Base-by-base conservation (phyloP, 352 stramenopile genomes). In the Pythium apleroticum region DNA sequence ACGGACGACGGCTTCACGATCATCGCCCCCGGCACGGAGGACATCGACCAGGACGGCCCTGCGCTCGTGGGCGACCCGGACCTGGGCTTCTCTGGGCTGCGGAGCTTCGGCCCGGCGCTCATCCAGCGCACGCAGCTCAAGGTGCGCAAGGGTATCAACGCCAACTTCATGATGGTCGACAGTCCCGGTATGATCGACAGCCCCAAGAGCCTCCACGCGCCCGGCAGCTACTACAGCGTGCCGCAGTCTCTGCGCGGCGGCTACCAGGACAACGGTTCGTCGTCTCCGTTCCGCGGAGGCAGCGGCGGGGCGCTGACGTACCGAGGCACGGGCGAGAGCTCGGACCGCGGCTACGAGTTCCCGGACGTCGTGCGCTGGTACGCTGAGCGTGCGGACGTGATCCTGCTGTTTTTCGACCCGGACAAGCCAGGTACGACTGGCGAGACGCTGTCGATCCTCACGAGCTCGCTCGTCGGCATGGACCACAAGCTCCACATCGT, bases 401-500 rank as follows among this genome's bases (percentile, higher is more conserved):
- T 99, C 56, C 74, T 99, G 64, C 86, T 99, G 6, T 99, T 99
- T 76, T 99, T 99, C 72, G 98, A 99, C 83, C 98, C 98, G 4
- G 98, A 99, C 72, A 99, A 99, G 73, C 95, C 95, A 0, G 98
- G 98, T 19, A 99, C 98, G 10, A 99, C 98, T 0, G 98, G 98
- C 20, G 98, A 99, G 78, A 99, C 98, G 64, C 88, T 99, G 24
- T 98, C 89, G 33, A 97, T 99, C 48, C 77, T 99, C 31, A 97
- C 98, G 37, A 98, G 98, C 65, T 98, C 95, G 45, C 84, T 99
- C 39, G 82, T 95, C 17, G 77, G 98, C 19, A 98, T 99, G 96
- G 98, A 99, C 85, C 97, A 99, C 74, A 99, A 99, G 80, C 81
- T 99, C 35, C 93, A 99, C 76, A 99, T 99, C 69, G 96, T 99